Base-by-base conservation (phyloP, 2,329 filamentous ascomycete genomes). In the Penicillium sp. region DNA sequence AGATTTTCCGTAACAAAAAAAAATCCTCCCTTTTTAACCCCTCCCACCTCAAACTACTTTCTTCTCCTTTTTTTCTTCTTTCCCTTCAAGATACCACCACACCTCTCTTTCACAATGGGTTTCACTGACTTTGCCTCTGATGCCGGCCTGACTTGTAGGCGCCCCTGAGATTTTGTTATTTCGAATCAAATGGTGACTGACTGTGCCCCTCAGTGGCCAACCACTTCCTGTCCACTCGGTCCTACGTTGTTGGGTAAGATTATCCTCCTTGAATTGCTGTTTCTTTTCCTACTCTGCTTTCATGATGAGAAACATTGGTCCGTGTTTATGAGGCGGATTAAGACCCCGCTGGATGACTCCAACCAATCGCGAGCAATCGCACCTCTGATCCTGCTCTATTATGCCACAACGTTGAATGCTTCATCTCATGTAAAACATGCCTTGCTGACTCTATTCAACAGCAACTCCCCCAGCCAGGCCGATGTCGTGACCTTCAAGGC, bases 401-500 rank as follows among this genome's bases (percentile, higher is more conserved):
- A 37, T 36, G 13, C 25, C 16, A 40, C 33, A 45, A 46, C 44
- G 25, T 45, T 19, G 46, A 38, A 46, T 40, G 19, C 8, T 36
- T 28, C 30, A 11, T 29, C 35, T 46, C 38, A 44, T 34, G 6
- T 47, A 42, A 35, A 35, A 41, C 49, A 40, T 38, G 44, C 22
- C 7, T 38, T 38, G 43, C 59, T 58, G 50, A 64, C 54, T 28
- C 10, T 34, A 43, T 33, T 52, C 33, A 38, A 54, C 38, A 86
- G 83, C 68, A 77, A 82, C 70, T 68, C 74, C 57, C 86, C 91
- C 66, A 89, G 89, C 66, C 93, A 99, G 81, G 93, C 93, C 77
- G 93, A 99, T 80, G 92, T 95, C 68, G 88, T 87, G 75, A 84
- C 84, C 78, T 97, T 88, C 88, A 95, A 97, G 84, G 88, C 88